Evolutionary conservation across 192 early-diverging fungal species (phyloP), one percentile per base, ranked within the genome.

Genomic region (Backusella tuberculispora): DNA sequence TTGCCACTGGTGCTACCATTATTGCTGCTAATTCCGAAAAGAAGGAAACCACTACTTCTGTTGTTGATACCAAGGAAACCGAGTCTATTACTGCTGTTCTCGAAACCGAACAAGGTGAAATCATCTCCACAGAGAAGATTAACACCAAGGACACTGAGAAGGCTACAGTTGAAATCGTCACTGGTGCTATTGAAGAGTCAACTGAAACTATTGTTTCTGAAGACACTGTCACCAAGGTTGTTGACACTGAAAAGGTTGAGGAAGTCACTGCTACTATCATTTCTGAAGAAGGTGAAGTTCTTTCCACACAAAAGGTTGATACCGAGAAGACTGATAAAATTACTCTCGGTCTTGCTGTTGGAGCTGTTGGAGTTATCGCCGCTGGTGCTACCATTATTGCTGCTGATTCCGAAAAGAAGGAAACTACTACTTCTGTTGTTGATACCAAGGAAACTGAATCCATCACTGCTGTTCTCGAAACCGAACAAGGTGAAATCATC

Each of bases 51-150:
- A 7, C 37, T n/a, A 17, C 65, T 7, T 13, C 26, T 40, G 42
- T 68, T n/a, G 40, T 13, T n/a, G 45, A 47, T 5, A 43, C 21
- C 34, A 67, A 69, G 66, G n/a, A n/a, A n/a, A n/a, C n/a, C n/a
- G n/a, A n/a, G n/a, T n/a, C n/a, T n/a, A n/a, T n/a, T n/a, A n/a
- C n/a, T n/a, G n/a, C n/a, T n/a, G n/a, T n/a, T n/a, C n/a, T n/a
- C n/a, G n/a, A n/a, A n/a, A n/a, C n/a, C n/a, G n/a, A n/a, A n/a
- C n/a, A n/a, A n/a, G n/a, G n/a, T n/a, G n/a, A n/a, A n/a, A n/a
- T n/a, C n/a, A 46, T 43, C 1, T 13, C 60, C 13, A 48, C 71
- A 44, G 44, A 71, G n/a, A 42, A 71, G 48, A 15, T 15, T 15
- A 41, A 60, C 6, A 44, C 24, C 24, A 63, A 63, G 53, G 56